These are phyloP conservation scores for Secale cereale DNA, from an alignment of 176 grass and related monocot species.

Conservation along the genomic window DNA sequence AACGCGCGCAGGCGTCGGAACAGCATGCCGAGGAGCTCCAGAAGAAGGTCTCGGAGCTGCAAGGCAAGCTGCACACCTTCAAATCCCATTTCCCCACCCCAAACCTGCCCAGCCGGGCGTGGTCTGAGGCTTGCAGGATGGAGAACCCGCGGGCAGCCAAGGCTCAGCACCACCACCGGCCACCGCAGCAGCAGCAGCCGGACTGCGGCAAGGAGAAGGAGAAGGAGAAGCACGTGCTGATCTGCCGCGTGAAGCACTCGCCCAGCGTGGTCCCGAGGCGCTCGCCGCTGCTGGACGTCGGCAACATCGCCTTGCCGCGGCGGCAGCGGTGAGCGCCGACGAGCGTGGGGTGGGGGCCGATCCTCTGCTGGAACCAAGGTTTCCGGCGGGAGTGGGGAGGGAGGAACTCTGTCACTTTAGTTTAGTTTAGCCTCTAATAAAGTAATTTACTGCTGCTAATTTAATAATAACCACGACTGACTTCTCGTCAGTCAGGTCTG, in stretches of 20 bases:
- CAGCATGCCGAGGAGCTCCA: conserved; percentile 47
- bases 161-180: conserved; percentile 14
- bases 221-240: conserved; percentile 73
- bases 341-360: not conserved
- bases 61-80: conserved; percentile 56
- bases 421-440: conserved; percentile 27
- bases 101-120: conserved; percentile 23
- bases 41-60: conserved; percentile 55
- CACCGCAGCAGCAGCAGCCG: not conserved
- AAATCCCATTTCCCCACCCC: conserved; percentile 38
- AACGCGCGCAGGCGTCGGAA: conserved; percentile 45
- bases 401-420: conserved; percentile 7
- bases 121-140: conserved; percentile 41
- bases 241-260: conserved; percentile 66
- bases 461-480: conserved; percentile 2
- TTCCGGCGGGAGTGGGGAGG: conserved; percentile 10
- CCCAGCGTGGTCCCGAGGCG: conserved; percentile 44
- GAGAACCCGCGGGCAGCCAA: conserved; percentile 32
- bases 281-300: conserved; percentile 63
- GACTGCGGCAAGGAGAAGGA: conserved; percentile 59
- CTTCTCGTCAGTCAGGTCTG: conserved; percentile 52
- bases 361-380: conserved; percentile 13
- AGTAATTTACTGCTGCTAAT: conserved; percentile 20
- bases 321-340: conserved; percentile 27
- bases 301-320: conserved; percentile 48